Conservation (phyloP, 2,329 filamentous ascomycete genomes). For the Fusarium cicatricum region DNA sequence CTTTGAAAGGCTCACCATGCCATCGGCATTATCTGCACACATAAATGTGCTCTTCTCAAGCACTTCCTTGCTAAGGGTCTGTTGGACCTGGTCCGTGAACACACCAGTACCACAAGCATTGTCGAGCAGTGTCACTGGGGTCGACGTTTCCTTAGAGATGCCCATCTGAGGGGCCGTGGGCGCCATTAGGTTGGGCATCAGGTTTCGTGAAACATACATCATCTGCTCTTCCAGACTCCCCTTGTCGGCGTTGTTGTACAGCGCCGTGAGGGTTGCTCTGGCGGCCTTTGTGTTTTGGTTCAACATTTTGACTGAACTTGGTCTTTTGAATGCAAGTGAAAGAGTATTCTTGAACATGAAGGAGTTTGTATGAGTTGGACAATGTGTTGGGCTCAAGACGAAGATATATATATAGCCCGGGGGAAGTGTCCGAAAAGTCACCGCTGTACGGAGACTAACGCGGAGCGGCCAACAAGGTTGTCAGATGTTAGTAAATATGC, state of each 20-base stretch:
- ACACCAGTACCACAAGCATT: slow-evolving; percentile 63
- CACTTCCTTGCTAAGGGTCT: slow-evolving; percentile 47
- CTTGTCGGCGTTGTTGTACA: slow-evolving; percentile 29
- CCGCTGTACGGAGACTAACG: slow-evolving; percentile 23
- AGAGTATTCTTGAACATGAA: neutral
- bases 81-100: slow-evolving; percentile 55
- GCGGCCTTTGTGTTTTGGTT: slow-evolving; percentile 3
- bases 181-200: slow-evolving; percentile 28
- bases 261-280: slow-evolving; percentile 18
- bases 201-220: slow-evolving; percentile 27
- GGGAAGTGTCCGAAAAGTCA: slow-evolving; percentile 34
- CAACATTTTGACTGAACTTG: slow-evolving; percentile 12
- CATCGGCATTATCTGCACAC: slow-evolving; percentile 57
- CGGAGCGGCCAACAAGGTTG: slow-evolving; percentile 11
- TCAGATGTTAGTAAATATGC: neutral
- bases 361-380: neutral
- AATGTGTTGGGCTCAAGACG: neutral
- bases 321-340: neutral
- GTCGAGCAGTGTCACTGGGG: slow-evolving; percentile 56
- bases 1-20: slow-evolving; percentile 52
- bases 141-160: slow-evolving; percentile 20
- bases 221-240: slow-evolving; percentile 24
- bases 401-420: slow-evolving; percentile 5
- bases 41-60: slow-evolving; percentile 55
- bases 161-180: slow-evolving; percentile 41